Evolutionary conservation across 805 yeast genomes (phyloP).

Genomic region (Kazachstania africana): DNA sequence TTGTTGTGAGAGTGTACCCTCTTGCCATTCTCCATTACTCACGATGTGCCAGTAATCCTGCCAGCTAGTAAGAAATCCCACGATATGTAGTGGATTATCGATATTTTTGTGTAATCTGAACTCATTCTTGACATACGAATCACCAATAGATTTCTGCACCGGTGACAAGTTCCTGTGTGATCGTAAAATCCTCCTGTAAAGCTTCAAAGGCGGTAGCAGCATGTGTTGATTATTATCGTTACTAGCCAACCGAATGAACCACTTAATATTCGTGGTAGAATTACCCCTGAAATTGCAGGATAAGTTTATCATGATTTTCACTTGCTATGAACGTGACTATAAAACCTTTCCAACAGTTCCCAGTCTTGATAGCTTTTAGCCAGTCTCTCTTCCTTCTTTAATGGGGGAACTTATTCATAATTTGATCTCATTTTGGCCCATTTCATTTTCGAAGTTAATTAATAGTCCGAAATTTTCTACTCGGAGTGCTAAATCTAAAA

Average conservation of each 20-base stretch:
- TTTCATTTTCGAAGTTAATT: too few species aligned
- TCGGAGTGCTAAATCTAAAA: too few species aligned
- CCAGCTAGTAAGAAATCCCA: constrained; percentile 91
- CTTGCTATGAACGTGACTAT: too few species aligned
- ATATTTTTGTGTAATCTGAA: constrained; percentile 71
- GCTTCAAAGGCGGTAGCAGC: constrained; percentile 63
- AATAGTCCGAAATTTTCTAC: too few species aligned
- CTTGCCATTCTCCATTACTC: constrained; percentile 52
- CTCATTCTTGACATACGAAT: constrained; percentile 79
- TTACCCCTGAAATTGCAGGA: too few species aligned
- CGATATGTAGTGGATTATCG: constrained; percentile 86
- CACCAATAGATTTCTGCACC: constrained; percentile 71
- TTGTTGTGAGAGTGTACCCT: constrained; percentile 46
- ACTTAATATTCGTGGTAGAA: background rate
- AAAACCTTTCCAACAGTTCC: too few species aligned
- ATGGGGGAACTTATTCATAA: too few species aligned
- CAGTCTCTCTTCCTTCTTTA: too few species aligned
- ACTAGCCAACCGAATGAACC: too few species aligned
- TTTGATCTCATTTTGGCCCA: too few species aligned
- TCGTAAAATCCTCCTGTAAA: constrained; percentile 71
- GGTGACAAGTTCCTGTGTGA: constrained; percentile 64
- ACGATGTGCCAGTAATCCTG: constrained; percentile 64
- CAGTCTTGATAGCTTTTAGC: too few species aligned
- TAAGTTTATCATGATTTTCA: too few species aligned
- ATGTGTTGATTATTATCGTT: background rate